A percentile compares a stretch with the other conserved stretches of the same genome.
These are phyloP conservation scores for Haplosporangium sp. DNA, from an alignment of 371 early-diverging fungal genomes.

Conservation along the genomic window DNA sequence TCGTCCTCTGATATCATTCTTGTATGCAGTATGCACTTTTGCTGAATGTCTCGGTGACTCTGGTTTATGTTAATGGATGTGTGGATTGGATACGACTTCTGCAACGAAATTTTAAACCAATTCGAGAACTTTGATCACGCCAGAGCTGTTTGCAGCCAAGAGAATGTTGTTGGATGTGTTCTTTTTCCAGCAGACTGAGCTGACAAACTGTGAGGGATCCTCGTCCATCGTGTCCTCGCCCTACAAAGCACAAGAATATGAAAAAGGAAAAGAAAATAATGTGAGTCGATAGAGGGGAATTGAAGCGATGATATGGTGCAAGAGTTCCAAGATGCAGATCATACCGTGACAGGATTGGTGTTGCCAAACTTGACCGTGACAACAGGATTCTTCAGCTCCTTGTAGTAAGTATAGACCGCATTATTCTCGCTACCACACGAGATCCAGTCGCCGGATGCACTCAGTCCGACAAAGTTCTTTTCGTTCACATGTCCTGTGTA, in stretches of 20 bases:
- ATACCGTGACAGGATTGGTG: conserved; percentile 70
- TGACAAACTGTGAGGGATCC: conserved; percentile 83
- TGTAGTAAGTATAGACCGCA: conserved; percentile 85
- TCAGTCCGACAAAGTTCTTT: conserved; percentile 95
- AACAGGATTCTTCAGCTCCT: conserved; percentile 75
- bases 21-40: too few species aligned
- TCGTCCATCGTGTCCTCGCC: conserved; percentile 66
- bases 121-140: conserved; percentile 83
- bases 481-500: conserved; percentile 90
- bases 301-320: conserved; percentile 4
- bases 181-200: conserved; percentile 91
- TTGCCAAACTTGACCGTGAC: conserved; percentile 80
- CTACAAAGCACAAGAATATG: conserved; percentile 24
- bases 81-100: too few species aligned
- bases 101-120: too few species aligned
- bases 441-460: conserved; percentile 85
- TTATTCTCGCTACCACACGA: conserved; percentile 94
- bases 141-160: conserved; percentile 91
- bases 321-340: conserved; percentile 1
- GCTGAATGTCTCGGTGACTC: too few species aligned
- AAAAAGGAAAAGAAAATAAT: neutral
- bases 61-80: too few species aligned
- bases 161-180: conserved; percentile 70
- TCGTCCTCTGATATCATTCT: too few species aligned
- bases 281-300: too few species aligned